These are phyloP conservation scores for Candida morakotiae DNA, from an alignment of 805 yeast genomes.

Conservation along the genomic window DNA sequence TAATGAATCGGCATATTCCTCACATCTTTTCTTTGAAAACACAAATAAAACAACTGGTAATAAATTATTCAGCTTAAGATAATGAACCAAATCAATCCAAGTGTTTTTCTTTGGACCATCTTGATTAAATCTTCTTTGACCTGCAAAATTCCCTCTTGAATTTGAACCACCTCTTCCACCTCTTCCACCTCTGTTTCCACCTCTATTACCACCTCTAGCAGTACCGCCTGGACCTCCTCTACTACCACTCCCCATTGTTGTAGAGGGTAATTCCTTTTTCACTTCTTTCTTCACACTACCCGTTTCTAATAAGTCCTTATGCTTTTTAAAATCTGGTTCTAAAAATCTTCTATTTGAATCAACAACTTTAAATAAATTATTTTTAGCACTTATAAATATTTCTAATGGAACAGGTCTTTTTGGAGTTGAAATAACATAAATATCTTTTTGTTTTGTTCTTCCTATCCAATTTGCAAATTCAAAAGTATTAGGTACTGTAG, in stretches of 20 bases:
- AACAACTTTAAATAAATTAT: constrained; percentile 66
- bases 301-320: constrained; percentile 46
- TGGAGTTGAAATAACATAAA: constrained; percentile 93
- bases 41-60: constrained; percentile 92
- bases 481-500: constrained; percentile 97
- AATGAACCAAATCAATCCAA: constrained; percentile 71
- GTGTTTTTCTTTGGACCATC: constrained; percentile 77
- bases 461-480: constrained; percentile 99
- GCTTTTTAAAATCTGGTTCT: constrained; percentile 59
- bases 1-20: constrained; percentile 82
- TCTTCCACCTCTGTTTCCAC: constrained; percentile 34
- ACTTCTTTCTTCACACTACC: constrained; percentile 19
- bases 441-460: constrained; percentile 91
- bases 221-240: constrained; percentile 42
- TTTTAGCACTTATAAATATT: constrained; percentile 80
- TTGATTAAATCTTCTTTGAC: constrained; percentile 26
- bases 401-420: constrained; percentile 96
- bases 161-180: constrained; percentile 20
- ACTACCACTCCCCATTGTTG: constrained; percentile 35
- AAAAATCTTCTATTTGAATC: constrained; percentile 64
- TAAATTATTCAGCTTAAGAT: constrained; percentile 60
- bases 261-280: constrained; percentile 33
- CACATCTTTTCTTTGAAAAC: constrained; percentile 90
- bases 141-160: constrained; percentile 18
- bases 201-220: constrained; percentile 42